Evolutionary conservation across 176 grass and related monocot species (phyloP).

Genomic region (Rhynchospora pubera): DNA sequence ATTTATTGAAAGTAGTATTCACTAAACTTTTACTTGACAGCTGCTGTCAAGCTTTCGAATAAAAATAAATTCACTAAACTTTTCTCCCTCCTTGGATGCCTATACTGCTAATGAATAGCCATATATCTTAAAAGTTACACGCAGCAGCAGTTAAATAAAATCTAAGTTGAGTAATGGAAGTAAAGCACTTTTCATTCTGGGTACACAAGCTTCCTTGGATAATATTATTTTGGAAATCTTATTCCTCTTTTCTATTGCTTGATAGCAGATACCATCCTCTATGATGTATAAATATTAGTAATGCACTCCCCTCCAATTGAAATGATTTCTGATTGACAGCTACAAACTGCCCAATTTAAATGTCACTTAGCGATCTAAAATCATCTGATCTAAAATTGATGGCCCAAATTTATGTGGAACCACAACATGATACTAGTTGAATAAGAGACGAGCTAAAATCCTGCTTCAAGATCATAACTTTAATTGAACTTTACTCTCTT

Average conservation of each 20-base stretch:
- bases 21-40: background rate
- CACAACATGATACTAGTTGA: background rate
- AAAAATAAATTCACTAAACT: background rate
- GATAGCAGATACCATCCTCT: background rate
- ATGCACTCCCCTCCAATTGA: background rate
- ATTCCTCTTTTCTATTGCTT: constrained; percentile 4
- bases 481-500: background rate
- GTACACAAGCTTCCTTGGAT: background rate
- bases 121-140: background rate
- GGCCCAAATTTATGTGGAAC: background rate
- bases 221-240: background rate
- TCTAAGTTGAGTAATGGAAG: background rate
- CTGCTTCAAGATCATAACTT: background rate
- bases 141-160: background rate
- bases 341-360: background rate
- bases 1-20: background rate
- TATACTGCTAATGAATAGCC: background rate
- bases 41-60: too few relatives aligned
- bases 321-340: background rate
- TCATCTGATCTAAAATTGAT: background rate
- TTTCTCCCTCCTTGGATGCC: background rate
- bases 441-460: background rate
- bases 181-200: background rate
- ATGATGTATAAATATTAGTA: background rate
- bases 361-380: background rate